phyloP scores from a whole-genome alignment of 2,329 filamentous ascomycete genomes.

The Chlorencoelia australis region DNA sequence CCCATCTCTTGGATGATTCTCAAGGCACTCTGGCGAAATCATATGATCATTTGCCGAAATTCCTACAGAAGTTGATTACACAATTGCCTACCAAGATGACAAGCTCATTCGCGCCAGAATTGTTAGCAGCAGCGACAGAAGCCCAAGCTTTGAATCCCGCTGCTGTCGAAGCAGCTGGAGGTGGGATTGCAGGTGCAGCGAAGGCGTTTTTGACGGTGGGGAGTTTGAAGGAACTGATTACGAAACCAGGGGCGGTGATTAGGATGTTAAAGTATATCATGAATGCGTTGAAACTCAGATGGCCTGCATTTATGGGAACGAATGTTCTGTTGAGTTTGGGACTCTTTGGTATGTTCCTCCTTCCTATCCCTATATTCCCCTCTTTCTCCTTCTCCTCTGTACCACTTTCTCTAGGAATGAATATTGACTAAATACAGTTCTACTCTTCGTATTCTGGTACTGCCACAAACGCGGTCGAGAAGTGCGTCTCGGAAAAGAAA shows the following conservation, averaged over 20 bases:
- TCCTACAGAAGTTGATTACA: constrained; percentile 78
- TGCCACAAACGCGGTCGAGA: constrained; percentile 93
- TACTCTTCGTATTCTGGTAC: constrained; percentile 95
- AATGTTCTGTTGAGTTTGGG: constrained; percentile 87
- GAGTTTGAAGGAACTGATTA: constrained; percentile 68
- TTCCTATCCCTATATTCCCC: not conserved
- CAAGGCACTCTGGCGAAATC: constrained; percentile 49
- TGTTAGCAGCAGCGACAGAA: constrained; percentile 70
- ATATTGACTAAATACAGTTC: constrained; percentile 36
- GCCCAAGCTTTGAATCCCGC: constrained; percentile 38
- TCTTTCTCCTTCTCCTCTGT: too few relatives aligned
- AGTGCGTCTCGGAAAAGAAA: constrained; percentile 49
- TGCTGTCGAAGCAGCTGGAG: constrained; percentile 10
- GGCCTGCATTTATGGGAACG: constrained; percentile 83
- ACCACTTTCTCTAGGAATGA: too few relatives aligned
- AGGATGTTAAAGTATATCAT: constrained; percentile 84
- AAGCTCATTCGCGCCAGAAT: constrained; percentile 64
- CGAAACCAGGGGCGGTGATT: constrained; percentile 78
- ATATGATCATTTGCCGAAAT: constrained; percentile 61
- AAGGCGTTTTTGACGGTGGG: constrained; percentile 61
- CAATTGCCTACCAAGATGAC: constrained; percentile 76
- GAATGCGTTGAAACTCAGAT: constrained; percentile 74
- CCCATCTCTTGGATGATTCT: constrained; percentile 47
- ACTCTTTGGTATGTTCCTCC: constrained; percentile 59
- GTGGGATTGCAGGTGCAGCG: constrained; percentile 42